Conservation (phyloP, 306 rosid genomes). For the Hippophae rhamnoides region DNA sequence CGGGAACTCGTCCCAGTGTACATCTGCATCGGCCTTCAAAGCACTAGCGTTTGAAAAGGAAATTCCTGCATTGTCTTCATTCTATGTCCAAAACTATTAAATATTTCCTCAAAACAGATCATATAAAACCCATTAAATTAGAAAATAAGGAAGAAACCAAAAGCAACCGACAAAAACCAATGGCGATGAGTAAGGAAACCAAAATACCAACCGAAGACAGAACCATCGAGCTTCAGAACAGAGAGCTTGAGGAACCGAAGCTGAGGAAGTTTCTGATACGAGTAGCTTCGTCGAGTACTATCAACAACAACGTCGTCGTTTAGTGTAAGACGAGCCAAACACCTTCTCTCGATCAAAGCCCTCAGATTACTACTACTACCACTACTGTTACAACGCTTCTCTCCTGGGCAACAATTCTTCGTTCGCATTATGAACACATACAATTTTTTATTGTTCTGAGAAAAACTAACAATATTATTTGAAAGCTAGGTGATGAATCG, state of each 20-base stretch:
- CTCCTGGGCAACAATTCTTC: background rate
- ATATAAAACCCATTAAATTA: no score
- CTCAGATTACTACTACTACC: slow-evolving; percentile 1
- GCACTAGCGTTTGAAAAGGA: no score
- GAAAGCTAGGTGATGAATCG: no score
- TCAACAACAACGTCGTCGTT: slow-evolving; percentile 12
- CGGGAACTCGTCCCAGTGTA: no score
- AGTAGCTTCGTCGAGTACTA: background rate
- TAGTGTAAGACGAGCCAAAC: slow-evolving; percentile 16
- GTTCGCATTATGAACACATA: background rate
- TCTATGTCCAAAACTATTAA: no score
- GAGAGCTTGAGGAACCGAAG: slow-evolving; percentile 29
- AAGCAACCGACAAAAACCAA: background rate
- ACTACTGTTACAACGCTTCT: background rate
- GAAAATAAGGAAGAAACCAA: background rate
- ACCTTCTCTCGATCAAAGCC: slow-evolving; percentile 23
- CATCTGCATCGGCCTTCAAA: no score
- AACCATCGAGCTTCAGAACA: slow-evolving; percentile 43
- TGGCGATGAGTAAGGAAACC: background rate
- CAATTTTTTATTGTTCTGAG: no score
- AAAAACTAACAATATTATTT: no score
- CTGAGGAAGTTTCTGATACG: slow-evolving; percentile 27
- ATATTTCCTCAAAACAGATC: no score
- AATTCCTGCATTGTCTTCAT: no score
- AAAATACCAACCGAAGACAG: slow-evolving; percentile 30